Evolutionary conservation across 768 basidiomycete genomes (phyloP), one percentile per base, ranked within the genome.

Genomic region (Tylopilus sp.): DNA sequence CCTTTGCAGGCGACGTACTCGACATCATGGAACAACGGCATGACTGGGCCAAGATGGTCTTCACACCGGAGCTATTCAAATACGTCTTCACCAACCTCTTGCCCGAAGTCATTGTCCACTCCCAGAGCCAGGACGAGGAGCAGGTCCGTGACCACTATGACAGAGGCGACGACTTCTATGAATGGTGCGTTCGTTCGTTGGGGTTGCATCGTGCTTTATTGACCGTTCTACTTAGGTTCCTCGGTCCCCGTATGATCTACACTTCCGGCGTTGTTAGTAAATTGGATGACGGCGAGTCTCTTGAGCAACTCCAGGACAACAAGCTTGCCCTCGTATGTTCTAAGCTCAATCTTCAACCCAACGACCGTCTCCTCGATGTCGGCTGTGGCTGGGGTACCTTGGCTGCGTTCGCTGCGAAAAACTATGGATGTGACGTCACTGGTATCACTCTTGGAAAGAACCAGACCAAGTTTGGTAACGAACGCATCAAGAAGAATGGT

Each of bases 351-450:
- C 82, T 99, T 26, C 77, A 96, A 63, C 83, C 90, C n/a, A 79
- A 77, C 1, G 97, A 99, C 73, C 83, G 80, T 51, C 75, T 92
- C 2, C 83, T 93, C 17, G 91, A 93, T 57, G 85, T 92, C 52
- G 91, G 91, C 12, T 93, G 91, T 62, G 97, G 97, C 40, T 99
- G 97, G 97, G 97, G 96, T 25, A 97, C 97, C 1, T 84, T 99
- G 50, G 82, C 84, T 36, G 87, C 96, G 1, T 96, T 93, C 63
- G 97, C 97, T 40, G 89, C 92, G 29, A 98, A 98, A 76, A 99
- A 99, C 77, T 98, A 87, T 67, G 89, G 78, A n/a, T 95, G 91
- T 58, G 94, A 98, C 65, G 92, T 87, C 45, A 98, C 96, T 25
- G 97, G 97, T 64, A 86, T 98, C 55, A 99, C 97, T 1, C 85